Base-by-base conservation (phyloP, 2,329 filamentous ascomycete species). In the Penicillium polonicum region DNA sequence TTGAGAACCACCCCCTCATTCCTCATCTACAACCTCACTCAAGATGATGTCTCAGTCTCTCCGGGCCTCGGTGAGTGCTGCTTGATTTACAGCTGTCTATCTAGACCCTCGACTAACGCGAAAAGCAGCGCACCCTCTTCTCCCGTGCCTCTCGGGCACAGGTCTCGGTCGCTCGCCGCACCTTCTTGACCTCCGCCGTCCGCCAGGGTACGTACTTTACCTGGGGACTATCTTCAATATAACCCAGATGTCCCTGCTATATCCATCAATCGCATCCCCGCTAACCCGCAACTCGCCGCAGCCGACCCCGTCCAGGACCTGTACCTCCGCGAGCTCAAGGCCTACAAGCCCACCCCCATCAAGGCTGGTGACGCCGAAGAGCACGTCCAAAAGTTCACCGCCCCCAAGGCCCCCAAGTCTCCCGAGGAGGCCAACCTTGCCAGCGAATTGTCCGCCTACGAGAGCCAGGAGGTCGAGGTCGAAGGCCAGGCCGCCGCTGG, bases 291-390 rank as follows among this genome's bases (percentile, higher is more conserved):
- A 49, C 48, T 46, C 58, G n/a, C 52, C 65, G 38, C 74, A 97
- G 94, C 91, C 86, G 94, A 99, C 79, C 87, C 96, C 72, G 91
- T 99, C 71, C 94, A 97, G 81, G 93, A 97, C 77, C 86, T 99
- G 74, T 99, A 99, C 85, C 87, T 99, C 70, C 89, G 88, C 78
- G 92, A 97, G 81, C 87, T 99, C 75, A 94, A 93, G 82, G 86
- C 87, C 79, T 97, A 96, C 89, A 97, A 97, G 86, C 82, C 88
- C 64, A 82, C 90, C 57, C 82, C 86, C 67, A 76, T 93, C 80
- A 96, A 97, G 84, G 84, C 91, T 64, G 85, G 86, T 71, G 94
- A 97, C 74, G 83, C 92, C 74, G 88, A 93, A 69, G 92, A 91
- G 75, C 89, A 96, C 70, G 94, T 97, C 70, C 90, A 94, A 77